These are phyloP conservation scores for Kwoniella bestiolae DNA, from an alignment of 768 basidiomycete genomes.

Conservation along the genomic window DNA sequence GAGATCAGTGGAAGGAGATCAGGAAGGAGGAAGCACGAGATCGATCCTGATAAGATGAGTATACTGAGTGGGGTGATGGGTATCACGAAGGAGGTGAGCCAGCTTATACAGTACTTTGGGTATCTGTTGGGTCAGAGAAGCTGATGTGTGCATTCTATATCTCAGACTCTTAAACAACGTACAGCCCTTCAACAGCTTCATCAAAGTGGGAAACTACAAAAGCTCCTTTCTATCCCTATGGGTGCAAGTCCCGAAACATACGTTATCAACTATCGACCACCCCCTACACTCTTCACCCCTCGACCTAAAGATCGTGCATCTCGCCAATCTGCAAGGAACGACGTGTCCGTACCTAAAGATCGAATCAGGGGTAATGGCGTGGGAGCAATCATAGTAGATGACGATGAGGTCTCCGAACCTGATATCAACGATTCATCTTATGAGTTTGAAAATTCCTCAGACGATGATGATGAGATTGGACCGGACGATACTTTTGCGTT, in stretches of 20 bases:
- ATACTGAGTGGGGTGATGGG: conserved; percentile 79
- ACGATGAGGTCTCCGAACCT: conserved; percentile 30
- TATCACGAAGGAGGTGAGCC: conserved; percentile 76
- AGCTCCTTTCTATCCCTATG: conserved; percentile 38
- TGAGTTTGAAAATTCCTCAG: conserved; percentile 10
- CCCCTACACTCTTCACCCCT: conserved; percentile 7
- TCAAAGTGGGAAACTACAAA: conserved; percentile 39
- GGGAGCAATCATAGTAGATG: conserved; percentile 39
- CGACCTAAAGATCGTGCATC: background rate
- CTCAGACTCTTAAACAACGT: conserved; percentile 46
- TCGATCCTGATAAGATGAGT: conserved; percentile 66
- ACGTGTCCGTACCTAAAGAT: conserved; percentile 6
- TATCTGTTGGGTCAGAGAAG: background rate
- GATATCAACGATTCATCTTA: conserved; percentile 21
- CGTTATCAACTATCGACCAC: conserved; percentile 32
- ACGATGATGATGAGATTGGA: conserved; percentile 6
- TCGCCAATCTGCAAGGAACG: background rate
- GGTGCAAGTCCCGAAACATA: conserved; percentile 25
- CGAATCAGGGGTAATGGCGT: conserved; percentile 10
- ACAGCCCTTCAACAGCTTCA: conserved; percentile 38
- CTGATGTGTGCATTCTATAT: background rate
- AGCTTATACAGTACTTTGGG: background rate
- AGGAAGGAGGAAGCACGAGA: conserved; percentile 56
- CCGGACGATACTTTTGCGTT: conserved; percentile 7
- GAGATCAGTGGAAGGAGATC: conserved; percentile 66